Evolutionary conservation across 805 yeast genomes (phyloP).

Genomic region (Ogataea populi-albae): DNA sequence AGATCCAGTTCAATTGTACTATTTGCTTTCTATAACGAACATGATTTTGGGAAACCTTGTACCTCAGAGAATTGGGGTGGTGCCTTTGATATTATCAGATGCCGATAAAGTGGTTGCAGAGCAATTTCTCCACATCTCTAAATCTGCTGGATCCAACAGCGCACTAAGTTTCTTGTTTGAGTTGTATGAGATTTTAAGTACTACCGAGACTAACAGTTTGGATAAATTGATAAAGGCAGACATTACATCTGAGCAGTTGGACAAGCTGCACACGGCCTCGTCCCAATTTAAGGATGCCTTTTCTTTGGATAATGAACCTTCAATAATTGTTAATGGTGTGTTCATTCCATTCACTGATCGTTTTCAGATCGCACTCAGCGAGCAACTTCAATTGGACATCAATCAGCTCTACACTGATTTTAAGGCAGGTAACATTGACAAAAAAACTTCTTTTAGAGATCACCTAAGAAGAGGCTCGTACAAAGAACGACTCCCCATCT

Average conservation of each 20-base stretch:
- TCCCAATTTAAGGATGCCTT: constrained; percentile 33
- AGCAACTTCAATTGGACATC: constrained; percentile 56
- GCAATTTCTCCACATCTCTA: constrained; percentile 23
- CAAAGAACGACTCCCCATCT: constrained; percentile 42
- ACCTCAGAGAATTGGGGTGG: constrained; percentile 78
- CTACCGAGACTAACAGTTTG: neutral
- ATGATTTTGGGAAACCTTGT: constrained; percentile 53
- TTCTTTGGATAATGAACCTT: constrained; percentile 42
- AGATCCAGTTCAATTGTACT: constrained; percentile 47
- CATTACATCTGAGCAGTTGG: constrained; percentile 4
- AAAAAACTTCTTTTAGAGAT: constrained; percentile 33
- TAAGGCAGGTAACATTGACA: constrained; percentile 27
- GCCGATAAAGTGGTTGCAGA: constrained; percentile 24
- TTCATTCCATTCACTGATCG: constrained; percentile 45
- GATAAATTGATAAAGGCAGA: constrained; percentile 9
- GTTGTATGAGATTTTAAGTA: constrained; percentile 14
- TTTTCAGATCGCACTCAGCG: constrained; percentile 56
- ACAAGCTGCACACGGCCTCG: constrained; percentile 22
- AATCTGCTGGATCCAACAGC: constrained; percentile 18
- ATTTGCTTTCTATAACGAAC: constrained; percentile 47
- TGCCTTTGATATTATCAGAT: constrained; percentile 51
- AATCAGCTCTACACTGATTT: constrained; percentile 30
- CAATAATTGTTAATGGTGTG: constrained; percentile 72
- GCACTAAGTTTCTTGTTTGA: constrained; percentile 24
- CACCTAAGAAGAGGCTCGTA: constrained; percentile 43